Evolutionary conservation across 768 basidiomycete genomes (phyloP).

Genomic region (Piloderma croceum): DNA sequence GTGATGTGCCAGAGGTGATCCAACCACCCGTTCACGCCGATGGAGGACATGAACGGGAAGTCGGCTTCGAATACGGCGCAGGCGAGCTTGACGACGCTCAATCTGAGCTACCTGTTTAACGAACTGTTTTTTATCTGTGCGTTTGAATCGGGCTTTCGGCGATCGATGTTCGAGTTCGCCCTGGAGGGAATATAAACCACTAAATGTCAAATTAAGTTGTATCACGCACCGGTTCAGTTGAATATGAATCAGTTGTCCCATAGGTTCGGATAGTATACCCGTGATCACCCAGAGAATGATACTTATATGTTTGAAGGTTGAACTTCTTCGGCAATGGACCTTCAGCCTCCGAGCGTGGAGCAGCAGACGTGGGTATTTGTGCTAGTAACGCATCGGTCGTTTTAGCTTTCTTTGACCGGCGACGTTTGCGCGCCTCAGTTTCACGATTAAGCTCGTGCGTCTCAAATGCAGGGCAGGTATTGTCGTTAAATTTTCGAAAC

Average conservation of each 20-base stretch:
- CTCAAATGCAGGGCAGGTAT: constrained; percentile 17
- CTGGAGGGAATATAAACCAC: constrained; percentile 1
- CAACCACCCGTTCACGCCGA: neutral
- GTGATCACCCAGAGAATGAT: constrained; percentile 9
- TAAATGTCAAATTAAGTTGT: neutral
- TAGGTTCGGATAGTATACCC: neutral
- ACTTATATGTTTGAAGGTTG: constrained; percentile 7
- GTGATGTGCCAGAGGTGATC: no score
- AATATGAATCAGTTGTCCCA: constrained; percentile 12
- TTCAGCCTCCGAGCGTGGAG: no score
- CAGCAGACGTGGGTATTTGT: neutral
- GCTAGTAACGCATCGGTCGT: neutral
- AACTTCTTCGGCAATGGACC: neutral
- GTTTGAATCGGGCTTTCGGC: constrained; percentile 1
- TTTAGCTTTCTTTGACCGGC: constrained; percentile 12
- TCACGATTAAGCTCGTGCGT: constrained; percentile 34
- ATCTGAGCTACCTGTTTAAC: constrained; percentile 8
- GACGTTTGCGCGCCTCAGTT: constrained; percentile 20
- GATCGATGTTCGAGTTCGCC: constrained; percentile 10
- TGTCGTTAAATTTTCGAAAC: constrained; percentile 16
- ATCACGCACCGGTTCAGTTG: constrained; percentile 18
- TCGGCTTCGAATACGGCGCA: neutral
- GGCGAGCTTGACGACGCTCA: neutral
- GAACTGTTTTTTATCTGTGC: constrained; percentile 1
- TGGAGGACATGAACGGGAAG: neutral